phyloP scores from a whole-genome alignment of 192 early-diverging fungal species.

The Rhizoclosmatium globosum region DNA sequence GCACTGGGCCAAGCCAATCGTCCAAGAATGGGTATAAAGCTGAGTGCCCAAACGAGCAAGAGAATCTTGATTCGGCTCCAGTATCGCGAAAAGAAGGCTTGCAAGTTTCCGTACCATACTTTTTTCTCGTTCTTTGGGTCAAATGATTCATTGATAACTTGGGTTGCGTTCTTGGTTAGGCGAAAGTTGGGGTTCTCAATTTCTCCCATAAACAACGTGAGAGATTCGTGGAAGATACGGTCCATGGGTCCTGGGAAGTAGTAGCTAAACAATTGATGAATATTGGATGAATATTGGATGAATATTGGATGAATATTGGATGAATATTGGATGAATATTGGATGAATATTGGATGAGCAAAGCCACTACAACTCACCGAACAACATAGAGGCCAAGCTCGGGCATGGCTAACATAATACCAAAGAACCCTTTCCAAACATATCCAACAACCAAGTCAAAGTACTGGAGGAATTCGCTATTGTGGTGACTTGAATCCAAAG shows the following conservation, averaged over 20 bases:
- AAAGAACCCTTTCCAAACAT: neutral
- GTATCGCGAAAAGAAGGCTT: slow-evolving; percentile 43
- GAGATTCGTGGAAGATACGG: slow-evolving; percentile 41
- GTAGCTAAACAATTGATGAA: slow-evolving; percentile 41
- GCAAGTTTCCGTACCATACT: slow-evolving; percentile 13
- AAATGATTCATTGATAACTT: neutral
- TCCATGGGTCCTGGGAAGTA: slow-evolving; percentile 47
- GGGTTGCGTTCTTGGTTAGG: neutral
- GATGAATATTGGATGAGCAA: neutral
- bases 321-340: slow-evolving; percentile 29
- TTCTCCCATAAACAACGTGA: slow-evolving; percentile 6
- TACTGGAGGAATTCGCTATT: neutral
- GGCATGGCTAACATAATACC: neutral
- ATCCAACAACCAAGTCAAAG: slow-evolving; percentile 2
- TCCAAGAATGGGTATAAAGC: slow-evolving; percentile 40
- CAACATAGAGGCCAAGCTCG: neutral
- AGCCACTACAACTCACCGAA: neutral
- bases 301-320: neutral
- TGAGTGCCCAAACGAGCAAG: slow-evolving; percentile 23
- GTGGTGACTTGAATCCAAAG: neutral
- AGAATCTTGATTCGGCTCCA: slow-evolving; percentile 34
- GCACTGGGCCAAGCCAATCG: slow-evolving; percentile 43
- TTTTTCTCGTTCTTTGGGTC: neutral
- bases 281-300: neutral
- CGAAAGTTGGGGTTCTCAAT: slow-evolving; percentile 14